phyloP scores from a whole-genome alignment of 208 protist genomes.

The Acanthamoeba lenticulata region DNA sequence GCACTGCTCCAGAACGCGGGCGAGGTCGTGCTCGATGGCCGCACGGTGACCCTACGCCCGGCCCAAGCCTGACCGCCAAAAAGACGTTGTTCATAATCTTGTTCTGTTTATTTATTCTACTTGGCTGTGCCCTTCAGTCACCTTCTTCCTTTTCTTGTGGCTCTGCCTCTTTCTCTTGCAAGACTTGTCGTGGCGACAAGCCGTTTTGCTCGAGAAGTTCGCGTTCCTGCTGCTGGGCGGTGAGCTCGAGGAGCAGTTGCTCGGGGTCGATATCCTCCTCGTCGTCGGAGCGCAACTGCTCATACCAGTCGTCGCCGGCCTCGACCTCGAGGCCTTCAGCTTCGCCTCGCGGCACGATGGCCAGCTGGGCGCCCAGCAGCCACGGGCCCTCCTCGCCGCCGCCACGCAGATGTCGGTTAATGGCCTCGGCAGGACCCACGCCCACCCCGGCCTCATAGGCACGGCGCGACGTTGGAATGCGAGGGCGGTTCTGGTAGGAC shows the following conservation, averaged over 20 bases:
- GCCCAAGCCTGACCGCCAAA: neutral
- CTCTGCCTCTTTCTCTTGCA: no score
- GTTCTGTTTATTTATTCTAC: no score
- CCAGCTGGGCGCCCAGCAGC: neutral
- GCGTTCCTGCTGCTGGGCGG: neutral
- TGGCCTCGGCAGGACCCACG: neutral
- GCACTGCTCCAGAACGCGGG: neutral
- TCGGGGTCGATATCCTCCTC: constrained; percentile 20
- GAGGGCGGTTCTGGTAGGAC: neutral
- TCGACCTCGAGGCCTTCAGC: neutral
- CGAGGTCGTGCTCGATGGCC: neutral
- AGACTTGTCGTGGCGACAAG: no score
- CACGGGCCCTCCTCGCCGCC: neutral
- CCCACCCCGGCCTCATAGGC: constrained; percentile 1
- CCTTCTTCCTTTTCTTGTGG: no score
- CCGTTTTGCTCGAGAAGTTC: no score
- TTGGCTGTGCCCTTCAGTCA: no score
- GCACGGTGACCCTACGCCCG: neutral
- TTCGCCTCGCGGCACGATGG: neutral
- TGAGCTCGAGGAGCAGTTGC: neutral
- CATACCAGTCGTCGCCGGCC: constrained; percentile 15
- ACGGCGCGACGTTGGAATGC: constrained; percentile 1
- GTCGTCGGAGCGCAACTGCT: neutral
- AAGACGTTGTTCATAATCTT: no score
- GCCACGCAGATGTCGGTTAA: neutral